phyloP scores from a whole-genome alignment of 129 eudicot genomes.

The Solidago caesia region DNA sequence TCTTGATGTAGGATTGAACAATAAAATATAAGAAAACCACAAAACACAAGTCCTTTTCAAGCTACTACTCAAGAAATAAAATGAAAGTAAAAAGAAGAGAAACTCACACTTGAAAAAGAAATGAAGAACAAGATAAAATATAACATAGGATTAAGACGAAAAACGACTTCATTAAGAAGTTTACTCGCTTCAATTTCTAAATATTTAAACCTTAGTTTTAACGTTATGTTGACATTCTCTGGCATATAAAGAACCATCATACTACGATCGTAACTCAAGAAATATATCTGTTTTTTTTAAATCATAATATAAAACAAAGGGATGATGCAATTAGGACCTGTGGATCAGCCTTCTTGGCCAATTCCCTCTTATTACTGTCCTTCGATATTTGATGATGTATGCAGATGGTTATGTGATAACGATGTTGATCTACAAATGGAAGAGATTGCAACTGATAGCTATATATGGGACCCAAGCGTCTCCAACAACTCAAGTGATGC shows the following conservation, averaged over 20 bases:
- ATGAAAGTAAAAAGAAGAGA: neutral
- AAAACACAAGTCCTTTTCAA: neutral
- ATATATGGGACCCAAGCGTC: neutral
- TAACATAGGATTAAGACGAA: neutral
- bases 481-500: neutral
- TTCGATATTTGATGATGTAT: slow-evolving; percentile 16
- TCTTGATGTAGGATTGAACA: neutral
- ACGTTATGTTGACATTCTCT: neutral
- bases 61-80: slow-evolving; percentile 5
- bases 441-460: neutral
- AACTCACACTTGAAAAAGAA: neutral
- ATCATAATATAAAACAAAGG: neutral
- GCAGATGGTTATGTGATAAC: slow-evolving; percentile 29
- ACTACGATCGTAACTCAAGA: neutral
- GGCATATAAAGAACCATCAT: neutral
- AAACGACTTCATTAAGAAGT: neutral
- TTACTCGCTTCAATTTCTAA: neutral
- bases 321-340: neutral
- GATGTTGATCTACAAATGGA: slow-evolving; percentile 28
- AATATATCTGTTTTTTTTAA: neutral
- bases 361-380: neutral
- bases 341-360: neutral
- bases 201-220: neutral
- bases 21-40: neutral
- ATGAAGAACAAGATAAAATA: neutral